Base-by-base conservation (phyloP, 2,329 filamentous ascomycete species). In the Furcasterigmium sp. region DNA sequence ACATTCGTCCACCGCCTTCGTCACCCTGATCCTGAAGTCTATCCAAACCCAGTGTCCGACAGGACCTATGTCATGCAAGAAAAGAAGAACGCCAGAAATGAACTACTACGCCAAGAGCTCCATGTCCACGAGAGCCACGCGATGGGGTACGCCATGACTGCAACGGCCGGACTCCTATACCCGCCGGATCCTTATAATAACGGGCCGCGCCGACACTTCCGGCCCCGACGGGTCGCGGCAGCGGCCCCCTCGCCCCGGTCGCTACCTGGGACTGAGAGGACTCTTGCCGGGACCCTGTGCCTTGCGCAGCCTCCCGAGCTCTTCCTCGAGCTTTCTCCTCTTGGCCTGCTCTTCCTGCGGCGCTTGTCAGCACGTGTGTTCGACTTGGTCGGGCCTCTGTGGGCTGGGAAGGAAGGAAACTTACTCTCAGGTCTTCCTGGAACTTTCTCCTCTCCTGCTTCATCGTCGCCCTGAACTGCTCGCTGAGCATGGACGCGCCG, bases 361-460 rank as follows among this genome's bases (percentile, higher is more conserved):
- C 3, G 4, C 5, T 43, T 29, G 52, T 69, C 55, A 68, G 62
- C 26, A 39, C n/a, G 19, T 13, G 41, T 39, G 18, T n/a, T 8
- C 38, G 10, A 13, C 10, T 7, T 13, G n/a, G n/a, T n/a, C n/a
- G n/a, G n/a, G n/a, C n/a, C n/a, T n/a, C n/a, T n/a, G n/a, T n/a
- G 5, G 4, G 14, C 13, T 9, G 3, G 7, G 13, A 30, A 35
- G 6, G n/a, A 14, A 25, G 19, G 11, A 14, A 8, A 53, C 71
- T 54, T 57, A 75, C 73, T 63, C 62, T 67, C 32, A 78, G 55
- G 46, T 76, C 75, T 49, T 77, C 73, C 49, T 77, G 73, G 62
- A 75, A 77, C 59, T 70, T 75, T 64, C 69, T 76, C 50, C 74
- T 67, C 62, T 78, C 74, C 55, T 75, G 73, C 52, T 74, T 70